Evolutionary conservation across 2,329 filamentous ascomycete species (phyloP).

Genomic region (Microascus cirrosus): DNA sequence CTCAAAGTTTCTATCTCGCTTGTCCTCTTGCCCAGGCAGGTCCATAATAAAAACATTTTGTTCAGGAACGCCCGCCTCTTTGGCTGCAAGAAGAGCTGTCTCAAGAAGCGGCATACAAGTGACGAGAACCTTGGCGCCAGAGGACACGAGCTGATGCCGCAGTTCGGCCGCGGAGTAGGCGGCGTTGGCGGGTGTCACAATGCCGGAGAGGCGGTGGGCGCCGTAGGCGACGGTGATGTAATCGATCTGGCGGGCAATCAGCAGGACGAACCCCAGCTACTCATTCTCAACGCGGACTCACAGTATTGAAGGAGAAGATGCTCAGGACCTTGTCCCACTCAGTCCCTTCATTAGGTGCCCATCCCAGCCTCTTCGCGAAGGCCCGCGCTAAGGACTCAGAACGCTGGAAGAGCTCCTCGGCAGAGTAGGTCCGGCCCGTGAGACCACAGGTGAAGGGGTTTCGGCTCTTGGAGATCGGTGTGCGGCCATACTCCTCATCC

Average conservation of each 20-base stretch:
- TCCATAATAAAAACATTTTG: conserved; percentile 55
- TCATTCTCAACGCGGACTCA: conserved; percentile 11
- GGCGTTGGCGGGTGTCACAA: conserved; percentile 60
- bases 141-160: conserved; percentile 54
- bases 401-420: conserved; percentile 51
- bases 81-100: conserved; percentile 50
- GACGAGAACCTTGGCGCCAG: conserved; percentile 55
- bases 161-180: conserved; percentile 57
- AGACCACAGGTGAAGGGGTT: conserved; percentile 70
- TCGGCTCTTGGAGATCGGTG: conserved; percentile 48
- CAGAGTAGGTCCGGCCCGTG: conserved; percentile 55
- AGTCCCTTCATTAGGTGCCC: conserved; percentile 55
- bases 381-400: conserved; percentile 58
- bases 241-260: conserved; percentile 45
- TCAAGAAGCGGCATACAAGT: conserved; percentile 55
- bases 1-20: conserved; percentile 35
- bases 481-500: conserved; percentile 58
- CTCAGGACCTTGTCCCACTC: conserved; percentile 70
- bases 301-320: conserved; percentile 62
- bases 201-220: conserved; percentile 55
- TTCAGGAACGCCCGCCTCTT: conserved; percentile 47
- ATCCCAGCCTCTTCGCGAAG: conserved; percentile 55
- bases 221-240: conserved; percentile 64
- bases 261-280: not conserved
- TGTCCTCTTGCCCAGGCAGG: conserved; percentile 35